Conservation (phyloP, 257 asterid genomes). For the Salvia hispanica region DNA sequence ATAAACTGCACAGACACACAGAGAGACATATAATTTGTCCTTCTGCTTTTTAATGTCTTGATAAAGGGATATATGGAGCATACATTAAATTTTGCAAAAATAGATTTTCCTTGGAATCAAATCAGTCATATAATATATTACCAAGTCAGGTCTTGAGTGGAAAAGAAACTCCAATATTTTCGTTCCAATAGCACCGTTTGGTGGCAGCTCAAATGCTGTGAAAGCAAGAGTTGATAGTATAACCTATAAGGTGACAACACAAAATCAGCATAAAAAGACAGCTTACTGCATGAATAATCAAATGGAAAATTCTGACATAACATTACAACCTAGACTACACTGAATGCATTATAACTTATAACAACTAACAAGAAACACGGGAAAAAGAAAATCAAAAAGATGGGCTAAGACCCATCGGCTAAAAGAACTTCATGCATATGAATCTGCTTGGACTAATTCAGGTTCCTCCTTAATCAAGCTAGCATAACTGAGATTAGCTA, state of each 20-base stretch:
- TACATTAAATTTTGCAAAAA: background rate
- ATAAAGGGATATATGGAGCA: background rate
- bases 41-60: background rate
- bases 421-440: background rate
- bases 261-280: conserved; percentile 34
- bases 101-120: background rate
- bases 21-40: background rate
- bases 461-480: background rate
- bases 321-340: conserved; percentile 5
- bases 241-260: conserved; percentile 59
- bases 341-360: background rate
- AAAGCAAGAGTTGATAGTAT: conserved; percentile 88
- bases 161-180: conserved; percentile 84
- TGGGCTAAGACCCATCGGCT: conserved; percentile 3
- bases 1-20: background rate
- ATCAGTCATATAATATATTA: conserved; percentile 39
- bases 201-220: conserved; percentile 97
- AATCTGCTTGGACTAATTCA: background rate
- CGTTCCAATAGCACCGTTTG: conserved; percentile 92
- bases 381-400: background rate
- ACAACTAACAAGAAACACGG: background rate
- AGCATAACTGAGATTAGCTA: background rate
- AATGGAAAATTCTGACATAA: conserved; percentile 18
- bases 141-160: conserved; percentile 97
- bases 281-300: conserved; percentile 1